Evolutionary conservation across 2,329 filamentous ascomycete genomes (phyloP), one percentile per base, ranked within the genome.

Genomic region (Knufia fluminis): DNA sequence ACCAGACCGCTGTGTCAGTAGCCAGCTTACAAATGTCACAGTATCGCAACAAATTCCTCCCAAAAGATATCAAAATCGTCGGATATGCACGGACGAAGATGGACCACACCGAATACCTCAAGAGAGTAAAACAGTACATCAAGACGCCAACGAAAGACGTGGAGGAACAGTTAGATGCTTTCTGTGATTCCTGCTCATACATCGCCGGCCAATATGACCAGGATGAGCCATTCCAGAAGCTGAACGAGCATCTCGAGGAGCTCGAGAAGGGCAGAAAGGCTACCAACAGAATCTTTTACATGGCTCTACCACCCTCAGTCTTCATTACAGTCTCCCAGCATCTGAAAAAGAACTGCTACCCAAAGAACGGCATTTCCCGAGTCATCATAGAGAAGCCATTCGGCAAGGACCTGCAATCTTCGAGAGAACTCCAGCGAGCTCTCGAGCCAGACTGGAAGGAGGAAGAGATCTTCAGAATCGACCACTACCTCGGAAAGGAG

Each of bases 341-440:
- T 68, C 72, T 98, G 61, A 98, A 97, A 81, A 85, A 82, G 69
- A 94, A 91, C 76, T 95, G 90, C 78, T 98, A 98, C 68, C 92
- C 92, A 23, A 80, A 80, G 64, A 86, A 80, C 56, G 92, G 92
- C 57, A 87, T 97, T 69, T 84, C 90, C 53, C 85, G 92, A 59
- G 87, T 98, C 62, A 94, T 98, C 71, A 90, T 98, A 58, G 92
- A 98, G 82, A 98, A 98, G 76, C 92, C 94, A 22, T 98, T 98
- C 65, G 92, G 94, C 61, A 97, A 97, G 74, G 92, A 98, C 68
- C 79, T 98, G 54, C 82, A 79, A 50, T 96, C 90, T 73, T 97
- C 92, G 48, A 83, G 92, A 52, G 88, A 95, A 70, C 80, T 98
- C 54, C 91, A 97, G 67, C 89, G 86, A 69, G 94, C 92, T 6